phyloP scores from a whole-genome alignment of 106 monocot species.

The Dendrobium catenatum region DNA sequence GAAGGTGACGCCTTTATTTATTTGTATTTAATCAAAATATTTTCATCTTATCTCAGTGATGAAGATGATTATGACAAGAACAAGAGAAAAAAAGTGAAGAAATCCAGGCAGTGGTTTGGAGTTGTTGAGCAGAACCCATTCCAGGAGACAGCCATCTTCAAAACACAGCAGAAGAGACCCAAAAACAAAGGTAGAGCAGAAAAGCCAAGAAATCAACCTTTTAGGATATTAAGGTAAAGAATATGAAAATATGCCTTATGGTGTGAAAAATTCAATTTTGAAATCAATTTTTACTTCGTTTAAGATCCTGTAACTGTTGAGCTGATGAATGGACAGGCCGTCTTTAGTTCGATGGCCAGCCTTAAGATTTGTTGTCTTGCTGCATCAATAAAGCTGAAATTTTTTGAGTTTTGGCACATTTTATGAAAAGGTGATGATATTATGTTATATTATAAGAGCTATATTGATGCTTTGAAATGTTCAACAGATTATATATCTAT shows the following conservation, averaged over 20 bases:
- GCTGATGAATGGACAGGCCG: too few relatives aligned
- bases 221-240: neutral
- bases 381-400: neutral
- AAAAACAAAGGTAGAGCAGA: neutral
- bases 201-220: neutral
- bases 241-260: neutral
- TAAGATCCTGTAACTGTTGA: neutral
- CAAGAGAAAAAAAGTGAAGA: slow-evolving; percentile 60
- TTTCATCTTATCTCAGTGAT: slow-evolving; percentile 34
- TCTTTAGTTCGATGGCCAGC: neutral
- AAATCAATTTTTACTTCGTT: neutral
- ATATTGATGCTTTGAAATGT: too few relatives aligned
- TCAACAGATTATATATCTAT: too few relatives aligned
- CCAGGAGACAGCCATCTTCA: slow-evolving; percentile 42
- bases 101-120: slow-evolving; percentile 7
- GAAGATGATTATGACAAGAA: slow-evolving; percentile 65
- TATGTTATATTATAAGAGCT: too few relatives aligned
- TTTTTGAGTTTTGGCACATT: too few relatives aligned
- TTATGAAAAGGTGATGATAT: too few relatives aligned
- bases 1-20: neutral
- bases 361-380: neutral
- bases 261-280: neutral
- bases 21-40: neutral
- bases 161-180: slow-evolving; percentile 20
- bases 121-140: slow-evolving; percentile 51